Percentiles rank a stretch among this genome's conserved stretches.
phyloP scores from a whole-genome alignment of 1,284 basidiomycete genomes.

The Waitea zeae region DNA sequence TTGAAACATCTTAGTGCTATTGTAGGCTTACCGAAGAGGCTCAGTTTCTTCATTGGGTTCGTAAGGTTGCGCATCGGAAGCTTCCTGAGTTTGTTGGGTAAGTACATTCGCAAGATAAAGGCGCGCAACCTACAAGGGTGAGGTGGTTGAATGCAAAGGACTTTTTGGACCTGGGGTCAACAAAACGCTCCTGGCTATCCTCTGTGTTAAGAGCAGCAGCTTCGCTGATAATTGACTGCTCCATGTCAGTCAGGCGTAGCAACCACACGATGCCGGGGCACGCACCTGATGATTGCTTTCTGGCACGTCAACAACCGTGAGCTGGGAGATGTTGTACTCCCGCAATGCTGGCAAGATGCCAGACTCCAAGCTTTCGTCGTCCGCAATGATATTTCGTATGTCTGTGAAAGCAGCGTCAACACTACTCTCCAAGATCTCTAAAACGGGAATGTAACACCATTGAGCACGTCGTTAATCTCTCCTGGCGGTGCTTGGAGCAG shows the following conservation, averaged over 20 bases:
- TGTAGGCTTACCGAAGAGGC: conserved; percentile 44
- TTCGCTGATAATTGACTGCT: conserved; percentile 61
- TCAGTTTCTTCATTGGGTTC: conserved; percentile 52
- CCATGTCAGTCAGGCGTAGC: not conserved
- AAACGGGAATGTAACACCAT: conserved; percentile 28
- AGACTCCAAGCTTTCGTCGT: conserved; percentile 66
- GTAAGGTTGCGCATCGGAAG: conserved; percentile 48
- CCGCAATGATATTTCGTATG: conserved; percentile 72
- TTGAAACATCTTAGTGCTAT: conserved; percentile 1
- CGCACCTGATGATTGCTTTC: conserved; percentile 54
- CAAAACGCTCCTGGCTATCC: conserved; percentile 39
- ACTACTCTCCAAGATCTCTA: conserved; percentile 3
- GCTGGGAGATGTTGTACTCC: conserved; percentile 76
- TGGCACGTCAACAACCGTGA: conserved; percentile 69
- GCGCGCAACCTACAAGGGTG: conserved; percentile 35
- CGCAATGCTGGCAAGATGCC: conserved; percentile 62
- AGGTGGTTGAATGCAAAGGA: conserved; percentile 75
- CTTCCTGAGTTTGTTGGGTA: conserved; percentile 31
- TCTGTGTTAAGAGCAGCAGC: conserved; percentile 33
- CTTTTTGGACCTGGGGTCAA: conserved; percentile 64
- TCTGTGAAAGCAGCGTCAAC: conserved; percentile 41
- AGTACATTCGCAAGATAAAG: not conserved
- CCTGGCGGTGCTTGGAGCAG: conserved; percentile 84
- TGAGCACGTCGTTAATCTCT: conserved; percentile 89
- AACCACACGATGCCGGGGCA: no score